Conservation (phyloP, 108 stramenopile genomes). For the Mediolabrus comicus region DNA sequence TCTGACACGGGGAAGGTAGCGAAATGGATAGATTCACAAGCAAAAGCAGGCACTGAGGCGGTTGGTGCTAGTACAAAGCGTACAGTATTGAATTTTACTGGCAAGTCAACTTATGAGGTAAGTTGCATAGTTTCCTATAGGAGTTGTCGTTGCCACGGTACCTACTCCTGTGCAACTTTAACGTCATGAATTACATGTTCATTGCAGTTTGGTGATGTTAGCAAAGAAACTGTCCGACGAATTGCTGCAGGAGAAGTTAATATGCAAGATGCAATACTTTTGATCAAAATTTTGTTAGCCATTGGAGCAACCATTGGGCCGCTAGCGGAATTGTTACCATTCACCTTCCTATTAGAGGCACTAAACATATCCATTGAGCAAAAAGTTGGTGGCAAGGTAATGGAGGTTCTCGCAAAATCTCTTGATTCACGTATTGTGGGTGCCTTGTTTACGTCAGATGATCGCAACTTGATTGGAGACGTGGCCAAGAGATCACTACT, state of each 20-base stretch:
- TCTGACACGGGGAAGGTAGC: conserved; percentile 18
- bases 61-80: conserved; percentile 29
- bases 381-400: conserved; percentile 37
- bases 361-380: conserved; percentile 41
- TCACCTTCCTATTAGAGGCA: conserved; percentile 35
- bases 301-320: conserved; percentile 42
- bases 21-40: conserved; percentile 34
- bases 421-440: conserved; percentile 34
- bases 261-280: conserved; percentile 32
- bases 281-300: conserved; percentile 36
- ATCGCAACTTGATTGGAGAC: conserved; percentile 35
- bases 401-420: conserved; percentile 21
- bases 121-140: too few species aligned
- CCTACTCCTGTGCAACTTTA: too few species aligned
- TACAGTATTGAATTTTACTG: conserved; percentile 33
- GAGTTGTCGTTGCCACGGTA: too few species aligned
- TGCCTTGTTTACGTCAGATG: conserved; percentile 37
- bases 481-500: conserved; percentile 33
- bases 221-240: conserved; percentile 25
- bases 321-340: conserved; percentile 27
- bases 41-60: conserved; percentile 26
- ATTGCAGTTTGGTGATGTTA: conserved; percentile 44
- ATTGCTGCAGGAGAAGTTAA: conserved; percentile 28
- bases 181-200: too few species aligned
- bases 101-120: conserved; percentile 15